A percentile compares a stretch with the other conserved stretches of the same genome.
phyloP scores from a whole-genome alignment of 768 basidiomycete genomes.

The Mycena belliarum region DNA sequence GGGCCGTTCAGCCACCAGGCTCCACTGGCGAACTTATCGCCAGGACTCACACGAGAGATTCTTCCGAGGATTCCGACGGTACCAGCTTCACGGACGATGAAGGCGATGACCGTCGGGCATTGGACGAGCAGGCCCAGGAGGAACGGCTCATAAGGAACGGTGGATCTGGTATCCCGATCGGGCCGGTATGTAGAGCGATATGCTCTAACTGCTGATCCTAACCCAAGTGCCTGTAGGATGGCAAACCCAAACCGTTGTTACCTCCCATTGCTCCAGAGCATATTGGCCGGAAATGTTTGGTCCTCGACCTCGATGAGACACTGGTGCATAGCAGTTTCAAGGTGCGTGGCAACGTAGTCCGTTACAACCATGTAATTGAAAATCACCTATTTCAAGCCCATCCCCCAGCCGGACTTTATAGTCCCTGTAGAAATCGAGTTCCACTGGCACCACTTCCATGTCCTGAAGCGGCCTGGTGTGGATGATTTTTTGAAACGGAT shows the following conservation, averaged over 20 bases:
- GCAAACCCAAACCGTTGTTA: slow-evolving; percentile 81
- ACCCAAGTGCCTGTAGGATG: slow-evolving; percentile 73
- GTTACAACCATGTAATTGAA: neutral
- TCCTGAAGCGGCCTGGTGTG: slow-evolving; percentile 97
- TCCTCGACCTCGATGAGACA: slow-evolving; percentile 96
- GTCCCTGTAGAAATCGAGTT: slow-evolving; percentile 99
- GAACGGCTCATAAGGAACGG: slow-evolving; percentile 86
- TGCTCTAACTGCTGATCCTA: neutral
- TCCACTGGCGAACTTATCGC: slow-evolving; percentile 53
- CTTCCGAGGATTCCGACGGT: slow-evolving; percentile 60
- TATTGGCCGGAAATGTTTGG: slow-evolving; percentile 89
- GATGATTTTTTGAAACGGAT: slow-evolving; percentile 96
- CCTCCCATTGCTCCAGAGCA: slow-evolving; percentile 82
- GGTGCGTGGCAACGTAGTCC: slow-evolving; percentile 44
- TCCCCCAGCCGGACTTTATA: slow-evolving; percentile 94
- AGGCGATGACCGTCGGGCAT: slow-evolving; percentile 51
- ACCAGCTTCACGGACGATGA: slow-evolving; percentile 72
- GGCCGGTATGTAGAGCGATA: slow-evolving; percentile 62
- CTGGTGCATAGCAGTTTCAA: slow-evolving; percentile 98
- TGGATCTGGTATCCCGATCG: slow-evolving; percentile 93
- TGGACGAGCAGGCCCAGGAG: slow-evolving; percentile 85
- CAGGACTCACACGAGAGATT: slow-evolving; percentile 42
- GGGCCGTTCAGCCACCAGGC: slow-evolving; percentile 89
- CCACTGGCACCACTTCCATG: slow-evolving; percentile 98
- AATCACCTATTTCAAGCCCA: slow-evolving; percentile 59